Evolutionary conservation across 2,329 filamentous ascomycete genomes (phyloP).

Genomic region (Hymenoscyphus albidus): DNA sequence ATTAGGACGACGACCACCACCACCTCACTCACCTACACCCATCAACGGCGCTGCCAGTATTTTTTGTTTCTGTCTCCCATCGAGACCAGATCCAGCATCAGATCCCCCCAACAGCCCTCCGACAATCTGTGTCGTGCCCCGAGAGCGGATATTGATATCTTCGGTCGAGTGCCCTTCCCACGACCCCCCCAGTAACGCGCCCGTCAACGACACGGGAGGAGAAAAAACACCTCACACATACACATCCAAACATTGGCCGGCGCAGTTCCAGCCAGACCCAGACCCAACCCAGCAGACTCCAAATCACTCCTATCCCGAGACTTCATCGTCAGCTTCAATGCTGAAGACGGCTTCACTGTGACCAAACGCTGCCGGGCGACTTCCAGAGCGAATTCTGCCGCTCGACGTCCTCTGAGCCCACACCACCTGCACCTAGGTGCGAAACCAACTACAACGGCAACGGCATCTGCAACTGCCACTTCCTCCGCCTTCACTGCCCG

Average conservation of each 20-base stretch:
- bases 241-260: slow-evolving; percentile 8
- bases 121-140: too few species aligned
- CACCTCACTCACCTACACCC: not conserved
- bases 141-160: too few species aligned
- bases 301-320: slow-evolving; percentile 7
- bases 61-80: not conserved
- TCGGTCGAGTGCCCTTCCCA: not conserved
- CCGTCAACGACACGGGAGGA: slow-evolving; percentile 15
- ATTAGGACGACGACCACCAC: not conserved
- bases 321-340: slow-evolving; percentile 23
- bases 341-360: slow-evolving; percentile 14
- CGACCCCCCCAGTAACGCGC: slow-evolving; percentile 10
- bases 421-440: slow-evolving; percentile 15
- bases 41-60: not conserved
- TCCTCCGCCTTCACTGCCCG: not conserved
- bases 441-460: slow-evolving; percentile 14
- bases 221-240: slow-evolving; percentile 13
- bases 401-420: slow-evolving; percentile 23
- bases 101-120: not conserved
- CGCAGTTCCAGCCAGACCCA: slow-evolving; percentile 21
- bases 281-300: slow-evolving; percentile 17
- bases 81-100: not conserved
- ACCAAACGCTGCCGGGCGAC: slow-evolving; percentile 16
- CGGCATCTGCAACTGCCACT: slow-evolving; percentile 3
- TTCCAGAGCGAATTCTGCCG: slow-evolving; percentile 13